Evolutionary conservation across 768 basidiomycete genomes (phyloP), one percentile per base, ranked within the genome.

Genomic region (Suillus weaverae): DNA sequence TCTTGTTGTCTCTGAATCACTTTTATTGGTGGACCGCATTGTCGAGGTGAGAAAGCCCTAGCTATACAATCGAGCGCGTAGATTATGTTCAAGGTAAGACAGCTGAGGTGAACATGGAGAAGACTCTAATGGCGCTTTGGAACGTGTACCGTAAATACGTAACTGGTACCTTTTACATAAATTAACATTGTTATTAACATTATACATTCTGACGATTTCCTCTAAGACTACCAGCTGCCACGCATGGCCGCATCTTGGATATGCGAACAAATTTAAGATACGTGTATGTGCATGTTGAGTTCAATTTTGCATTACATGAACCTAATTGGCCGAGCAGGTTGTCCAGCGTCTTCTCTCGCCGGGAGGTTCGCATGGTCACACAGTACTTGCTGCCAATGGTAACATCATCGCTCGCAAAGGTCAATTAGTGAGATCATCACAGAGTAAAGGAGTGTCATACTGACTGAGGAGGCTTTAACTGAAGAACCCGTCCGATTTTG

Each of bases 11-110:
- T 41, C 38, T 11, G 55, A 8, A 46, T 62, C 62, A 39, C 66
- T 62, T 50, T 66, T 60, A 35, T 70, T 61, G 26, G 35, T 20
- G 39, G 67, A 13, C 26, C 68, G 62, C 74, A 75, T 75, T 48
- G 63, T 54, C 35, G 26, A 53, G 10, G 51, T 53, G 30, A 20
- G 20, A 18, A 51, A 8, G 5, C n/a, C 14, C 18, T 32, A n/a
- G n/a, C n/a, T n/a, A 16, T 22, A 9, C 32, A 33, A 33, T 33
- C 4, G 20, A 36, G 35, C 14, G 54, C 9, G 20, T 3, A 35
- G 3, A 35, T 22, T 26, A 9, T 10, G 56, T 39, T 61, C 18
- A 50, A 51, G 6, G 33, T 14, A 7, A 51, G 60, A 56, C 9
- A 50, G 16, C 11, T 46, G 46, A 61, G 30, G 22, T 13, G 30